Base-by-base conservation (phyloP, 768 basidiomycete species). In the Termitomyces sp. region DNA sequence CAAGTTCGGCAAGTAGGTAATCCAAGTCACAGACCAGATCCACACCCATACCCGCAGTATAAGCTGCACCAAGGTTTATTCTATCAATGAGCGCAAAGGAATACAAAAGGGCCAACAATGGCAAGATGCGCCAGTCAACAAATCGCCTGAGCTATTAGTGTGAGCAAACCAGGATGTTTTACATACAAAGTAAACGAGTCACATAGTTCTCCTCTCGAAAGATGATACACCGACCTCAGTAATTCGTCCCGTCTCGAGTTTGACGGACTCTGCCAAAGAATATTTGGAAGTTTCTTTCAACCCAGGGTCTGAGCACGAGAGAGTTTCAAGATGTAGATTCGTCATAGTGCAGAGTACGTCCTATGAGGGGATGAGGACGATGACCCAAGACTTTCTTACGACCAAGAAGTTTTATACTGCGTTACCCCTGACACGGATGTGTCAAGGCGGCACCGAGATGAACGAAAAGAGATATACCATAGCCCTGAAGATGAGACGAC, bases 31-130 rank as follows among this genome's bases (percentile, higher is more conserved):
- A 46, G 54, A 75, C 75, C 59, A 76, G 62, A 51, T 74, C 76
- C 24, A 59, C 61, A 18, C 74, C 75, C 76, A 79, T 77, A 39
- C 76, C 76, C 16, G 76, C 76, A 18, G 73, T 76, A 44, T 70
- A 72, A 20, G 76, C 77, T 26, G 73, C 71, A 22, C 74, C 77
- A 47, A 77, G 66, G 61, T 77, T 78, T 55, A 74, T 72, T 62
- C 77, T 69, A 62, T 78, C 78, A 57, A 79, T 74, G 37, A 79
- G 59, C 20, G 75, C 72, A 48, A 78, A 73, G 20, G 76, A 68
- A 58, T 76, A 79, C 8, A 77, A 64, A 52, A 76, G 47, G 5
- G 72, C 70, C 4, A 78, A 67, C 10, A 79, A 61, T 3, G 78
- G 78, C 5, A 79, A 65, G 37, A 79, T 72, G 42, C 76, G 72